Conservation (phyloP, 1,139 yeast genomes). For the Yamadazyma atlantica region DNA sequence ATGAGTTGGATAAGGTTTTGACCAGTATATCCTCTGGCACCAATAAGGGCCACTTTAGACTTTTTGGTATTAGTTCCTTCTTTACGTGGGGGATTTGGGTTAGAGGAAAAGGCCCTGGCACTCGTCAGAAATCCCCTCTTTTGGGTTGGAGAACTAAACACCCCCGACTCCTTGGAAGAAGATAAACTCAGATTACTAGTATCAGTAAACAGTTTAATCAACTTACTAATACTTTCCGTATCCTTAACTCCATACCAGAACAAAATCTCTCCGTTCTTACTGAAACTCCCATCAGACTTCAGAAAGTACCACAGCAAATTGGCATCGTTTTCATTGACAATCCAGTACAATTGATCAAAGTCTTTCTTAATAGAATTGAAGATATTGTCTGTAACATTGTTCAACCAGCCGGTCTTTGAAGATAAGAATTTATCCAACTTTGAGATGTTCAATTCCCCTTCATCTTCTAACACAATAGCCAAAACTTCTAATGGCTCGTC, state of each 20-base stretch:
- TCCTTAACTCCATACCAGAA: slow-evolving; percentile 93
- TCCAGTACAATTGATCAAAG: slow-evolving; percentile 76
- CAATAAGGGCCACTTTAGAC: slow-evolving; percentile 85
- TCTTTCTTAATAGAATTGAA: slow-evolving; percentile 82
- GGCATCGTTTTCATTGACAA: slow-evolving; percentile 85
- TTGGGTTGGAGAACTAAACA: slow-evolving; percentile 37
- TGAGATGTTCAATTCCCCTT: slow-evolving; percentile 43
- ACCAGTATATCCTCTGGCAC: slow-evolving; percentile 98
- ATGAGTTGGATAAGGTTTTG: slow-evolving; percentile 86
- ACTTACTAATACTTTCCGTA: slow-evolving; percentile 52
- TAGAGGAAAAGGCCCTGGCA: slow-evolving; percentile 16
- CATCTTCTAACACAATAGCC: slow-evolving; percentile 65
- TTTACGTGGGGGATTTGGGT: slow-evolving; percentile 73
- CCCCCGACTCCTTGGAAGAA: slow-evolving; percentile 42
- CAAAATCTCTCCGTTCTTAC: slow-evolving; percentile 83
- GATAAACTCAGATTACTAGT: slow-evolving; percentile 28
- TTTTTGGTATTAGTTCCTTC: slow-evolving; percentile 60
- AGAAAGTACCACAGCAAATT: slow-evolving; percentile 91
- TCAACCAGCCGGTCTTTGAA: slow-evolving; percentile 92
- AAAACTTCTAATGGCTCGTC: slow-evolving; percentile 95
- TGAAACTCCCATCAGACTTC: slow-evolving; percentile 91
- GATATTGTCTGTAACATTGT: slow-evolving; percentile 93
- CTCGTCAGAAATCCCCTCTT: slow-evolving; percentile 39
- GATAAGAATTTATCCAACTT: slow-evolving; percentile 84
- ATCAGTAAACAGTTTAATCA: slow-evolving; percentile 62